phyloP scores from a whole-genome alignment of 345 rosid species.

The Eucalyptus polyanthemos region DNA sequence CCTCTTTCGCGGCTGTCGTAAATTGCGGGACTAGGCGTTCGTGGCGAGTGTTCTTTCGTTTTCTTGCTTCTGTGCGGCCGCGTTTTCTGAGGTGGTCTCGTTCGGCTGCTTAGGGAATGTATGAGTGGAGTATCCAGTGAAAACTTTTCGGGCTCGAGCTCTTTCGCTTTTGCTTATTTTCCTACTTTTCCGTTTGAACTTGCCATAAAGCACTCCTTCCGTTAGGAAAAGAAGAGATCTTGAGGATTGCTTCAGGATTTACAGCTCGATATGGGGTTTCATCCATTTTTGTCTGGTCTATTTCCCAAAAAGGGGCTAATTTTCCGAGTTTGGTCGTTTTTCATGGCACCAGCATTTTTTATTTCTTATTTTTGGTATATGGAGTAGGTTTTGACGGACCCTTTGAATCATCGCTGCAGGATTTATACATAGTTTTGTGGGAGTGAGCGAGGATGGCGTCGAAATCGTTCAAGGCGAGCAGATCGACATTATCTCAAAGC shows the following conservation, averaged over 20 bases:
- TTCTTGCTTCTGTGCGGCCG: neutral
- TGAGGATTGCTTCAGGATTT: neutral
- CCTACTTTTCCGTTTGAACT: neutral
- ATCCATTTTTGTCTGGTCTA: neutral
- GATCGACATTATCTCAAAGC: slow-evolving; percentile 44
- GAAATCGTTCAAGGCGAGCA: slow-evolving; percentile 40
- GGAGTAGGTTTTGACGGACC: neutral
- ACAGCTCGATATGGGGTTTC: neutral
- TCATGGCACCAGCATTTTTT: neutral
- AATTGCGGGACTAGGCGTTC: neutral
- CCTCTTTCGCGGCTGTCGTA: neutral
- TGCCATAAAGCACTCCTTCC: neutral
- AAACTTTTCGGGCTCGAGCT: neutral
- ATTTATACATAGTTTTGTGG: neutral
- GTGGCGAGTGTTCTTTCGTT: neutral
- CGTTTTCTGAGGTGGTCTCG: neutral
- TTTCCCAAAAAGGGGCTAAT: neutral
- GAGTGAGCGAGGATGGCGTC: slow-evolving; percentile 37
- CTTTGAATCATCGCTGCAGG: neutral
- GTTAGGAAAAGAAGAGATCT: neutral
- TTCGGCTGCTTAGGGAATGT: neutral
- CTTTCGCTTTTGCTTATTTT: neutral
- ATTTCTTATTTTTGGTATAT: neutral
- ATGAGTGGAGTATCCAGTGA: neutral
- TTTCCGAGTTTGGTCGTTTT: neutral